phyloP scores from a whole-genome alignment of 1,139 yeast species.

The Kodamaea suecica region DNA sequence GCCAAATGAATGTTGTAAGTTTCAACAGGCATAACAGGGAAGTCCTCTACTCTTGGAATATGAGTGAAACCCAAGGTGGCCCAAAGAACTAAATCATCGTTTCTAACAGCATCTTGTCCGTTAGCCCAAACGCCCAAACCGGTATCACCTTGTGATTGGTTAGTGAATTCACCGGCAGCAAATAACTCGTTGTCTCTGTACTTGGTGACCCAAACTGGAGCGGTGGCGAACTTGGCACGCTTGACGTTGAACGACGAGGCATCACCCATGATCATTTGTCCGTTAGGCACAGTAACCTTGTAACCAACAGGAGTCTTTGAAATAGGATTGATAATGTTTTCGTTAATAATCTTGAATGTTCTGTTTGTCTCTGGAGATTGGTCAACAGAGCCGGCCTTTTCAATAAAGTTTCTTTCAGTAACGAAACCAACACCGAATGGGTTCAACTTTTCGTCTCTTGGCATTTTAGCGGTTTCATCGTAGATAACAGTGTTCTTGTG shows the following conservation, averaged over 20 bases:
- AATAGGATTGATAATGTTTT: conserved; percentile 70
- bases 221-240: conserved; percentile 71
- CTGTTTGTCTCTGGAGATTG: conserved; percentile 77
- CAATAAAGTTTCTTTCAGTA: conserved; percentile 61
- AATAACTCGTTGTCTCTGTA: conserved; percentile 64
- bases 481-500: conserved; percentile 74
- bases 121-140: conserved; percentile 68
- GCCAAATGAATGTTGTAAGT: conserved; percentile 62
- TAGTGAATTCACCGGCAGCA: conserved; percentile 80
- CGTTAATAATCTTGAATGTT: conserved; percentile 76
- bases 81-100: conserved; percentile 82
- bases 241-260: conserved; percentile 57
- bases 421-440: conserved; percentile 76
- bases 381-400: conserved; percentile 69
- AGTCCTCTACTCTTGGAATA: conserved; percentile 84
- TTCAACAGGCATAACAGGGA: conserved; percentile 93
- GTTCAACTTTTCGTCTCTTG: conserved; percentile 48
- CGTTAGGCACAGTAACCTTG: conserved; percentile 75
- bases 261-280: conserved; percentile 71
- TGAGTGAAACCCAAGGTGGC: conserved; percentile 86
- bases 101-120: conserved; percentile 69
- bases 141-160: conserved; percentile 62
- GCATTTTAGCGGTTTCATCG: conserved; percentile 70
- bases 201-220: conserved; percentile 76
- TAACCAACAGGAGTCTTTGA: conserved; percentile 80